Percentiles rank a stretch among this genome's conserved stretches.
Conservation (phyloP, 129 eudicot genomes). For the Helianthus annuus region HanXRQr2.0-SUNRISE NC_035446.2:155697675-155698174, state of each 20-base stretch:
- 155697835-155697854: conserved; percentile 70
- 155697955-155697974: conserved; percentile 89
- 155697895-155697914: neutral
- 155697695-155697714: conserved; percentile 24
- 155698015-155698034: conserved; percentile 66
- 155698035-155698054: neutral
- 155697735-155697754: neutral
- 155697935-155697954: conserved; percentile 70
- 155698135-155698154: conserved; percentile 87
- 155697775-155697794: conserved; percentile 42
- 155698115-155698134: conserved; percentile 70
- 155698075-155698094: conserved; percentile 49
- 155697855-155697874: conserved; percentile 68
- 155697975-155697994: conserved; percentile 78
- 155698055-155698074: neutral
- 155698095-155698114: conserved; percentile 77
- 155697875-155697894: conserved; percentile 4
- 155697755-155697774: conserved; percentile 11
- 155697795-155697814: conserved; percentile 39
- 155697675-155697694: conserved; percentile 74
- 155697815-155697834: conserved; percentile 95
- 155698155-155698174: conserved; percentile 96
- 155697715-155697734: neutral
- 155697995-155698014: conserved; percentile 94
- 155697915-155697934: conserved; percentile 3